Evolutionary conservation across 1,139 yeast species (phyloP).

Genomic region (Hanseniaspora sp.): DNA sequence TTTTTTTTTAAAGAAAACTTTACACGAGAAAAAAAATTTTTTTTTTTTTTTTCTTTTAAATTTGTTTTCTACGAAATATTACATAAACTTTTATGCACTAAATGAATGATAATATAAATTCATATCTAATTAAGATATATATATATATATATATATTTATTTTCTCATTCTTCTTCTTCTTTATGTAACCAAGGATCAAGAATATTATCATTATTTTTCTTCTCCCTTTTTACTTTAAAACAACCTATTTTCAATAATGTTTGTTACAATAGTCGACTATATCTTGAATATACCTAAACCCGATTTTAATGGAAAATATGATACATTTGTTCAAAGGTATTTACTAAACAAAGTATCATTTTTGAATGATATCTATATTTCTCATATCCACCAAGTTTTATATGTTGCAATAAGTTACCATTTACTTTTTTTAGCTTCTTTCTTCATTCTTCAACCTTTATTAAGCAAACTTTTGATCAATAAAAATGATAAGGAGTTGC

Average conservation of each 20-base stretch:
- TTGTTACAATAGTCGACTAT: slow-evolving; percentile 16
- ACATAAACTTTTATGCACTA: too few relatives aligned
- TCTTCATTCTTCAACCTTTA: slow-evolving; percentile 24
- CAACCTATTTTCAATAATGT: slow-evolving; percentile 40
- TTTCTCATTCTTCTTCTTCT: too few relatives aligned
- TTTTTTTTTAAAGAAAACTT: too few relatives aligned
- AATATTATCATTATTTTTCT: too few relatives aligned
- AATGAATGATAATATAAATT: too few relatives aligned
- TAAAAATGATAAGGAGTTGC: slow-evolving; percentile 14
- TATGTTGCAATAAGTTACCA: slow-evolving; percentile 27
- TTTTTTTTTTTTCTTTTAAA: too few relatives aligned
- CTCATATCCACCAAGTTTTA: slow-evolving; percentile 25
- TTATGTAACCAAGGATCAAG: too few relatives aligned
- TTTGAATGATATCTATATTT: slow-evolving; percentile 18
- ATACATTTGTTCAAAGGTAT: slow-evolving; percentile 4
- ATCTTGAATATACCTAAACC: slow-evolving; percentile 22
- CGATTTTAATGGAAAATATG: slow-evolving; percentile 17
- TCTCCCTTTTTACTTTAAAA: too few relatives aligned
- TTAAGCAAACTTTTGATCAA: slow-evolving; percentile 16
- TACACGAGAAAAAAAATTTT: too few relatives aligned
- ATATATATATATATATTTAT: too few relatives aligned
- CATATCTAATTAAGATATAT: too few relatives aligned
- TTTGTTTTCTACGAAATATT: too few relatives aligned
- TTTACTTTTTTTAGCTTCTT: slow-evolving; percentile 23
- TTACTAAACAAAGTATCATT: slow-evolving; percentile 16